A percentile compares a stretch with the other conserved stretches of the same genome.
phyloP scores from a whole-genome alignment of 2,329 filamentous ascomycete genomes.

The Penicillium sp. region DNA sequence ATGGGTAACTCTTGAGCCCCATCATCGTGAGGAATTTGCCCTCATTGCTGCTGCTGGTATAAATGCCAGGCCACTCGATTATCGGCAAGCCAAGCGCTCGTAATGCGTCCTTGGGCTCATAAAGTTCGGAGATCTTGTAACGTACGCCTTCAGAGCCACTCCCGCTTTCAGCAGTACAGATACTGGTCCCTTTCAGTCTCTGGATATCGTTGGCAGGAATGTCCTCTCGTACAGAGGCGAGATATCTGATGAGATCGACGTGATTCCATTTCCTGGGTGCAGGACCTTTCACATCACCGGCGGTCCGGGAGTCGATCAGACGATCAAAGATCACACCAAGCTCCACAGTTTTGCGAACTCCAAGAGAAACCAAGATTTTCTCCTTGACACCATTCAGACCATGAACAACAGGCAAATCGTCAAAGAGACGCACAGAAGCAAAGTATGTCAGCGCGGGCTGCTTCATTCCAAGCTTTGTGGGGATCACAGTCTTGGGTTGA shows the following conservation, averaged over 20 bases:
- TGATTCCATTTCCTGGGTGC: constrained; percentile 73
- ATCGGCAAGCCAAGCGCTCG: constrained; percentile 71
- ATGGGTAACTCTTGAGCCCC: constrained; percentile 71
- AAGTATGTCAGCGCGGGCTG: constrained; percentile 87
- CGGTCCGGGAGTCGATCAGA: constrained; percentile 62
- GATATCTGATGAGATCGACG: constrained; percentile 89
- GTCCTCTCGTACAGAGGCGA: constrained; percentile 84
- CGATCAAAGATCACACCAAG: constrained; percentile 89
- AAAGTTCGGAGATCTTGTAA: constrained; percentile 76
- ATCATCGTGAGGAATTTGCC: constrained; percentile 70
- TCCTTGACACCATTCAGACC: constrained; percentile 80
- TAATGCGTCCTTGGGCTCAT: constrained; percentile 71
- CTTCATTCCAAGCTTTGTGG: constrained; percentile 87
- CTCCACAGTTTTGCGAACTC: constrained; percentile 93
- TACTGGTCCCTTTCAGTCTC: constrained; percentile 71
- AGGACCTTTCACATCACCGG: constrained; percentile 48
- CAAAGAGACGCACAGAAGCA: constrained; percentile 87
- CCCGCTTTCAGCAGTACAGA: constrained; percentile 73
- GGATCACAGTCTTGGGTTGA: constrained; percentile 70
- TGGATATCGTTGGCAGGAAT: constrained; percentile 81
- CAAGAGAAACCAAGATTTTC: constrained; percentile 77
- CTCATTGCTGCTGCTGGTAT: constrained; percentile 65
- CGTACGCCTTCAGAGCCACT: constrained; percentile 56
- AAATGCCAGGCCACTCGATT: constrained; percentile 77
- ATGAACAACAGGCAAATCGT: constrained; percentile 81